Evolutionary conservation across 176 grass and related monocot species (phyloP).

Genomic region (Urochloa ruziziensis): DNA sequence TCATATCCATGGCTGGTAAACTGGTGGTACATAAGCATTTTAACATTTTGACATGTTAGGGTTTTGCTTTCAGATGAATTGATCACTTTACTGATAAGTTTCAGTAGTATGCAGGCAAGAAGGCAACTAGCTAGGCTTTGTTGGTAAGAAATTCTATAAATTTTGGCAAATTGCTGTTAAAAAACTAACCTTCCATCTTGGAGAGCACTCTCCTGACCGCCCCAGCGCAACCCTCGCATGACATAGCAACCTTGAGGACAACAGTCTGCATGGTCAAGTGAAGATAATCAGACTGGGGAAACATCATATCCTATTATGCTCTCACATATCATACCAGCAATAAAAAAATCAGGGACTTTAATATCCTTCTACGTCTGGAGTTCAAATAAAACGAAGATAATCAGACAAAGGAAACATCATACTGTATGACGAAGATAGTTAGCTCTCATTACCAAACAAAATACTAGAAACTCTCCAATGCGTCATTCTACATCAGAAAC

Average conservation of each 20-base stretch:
- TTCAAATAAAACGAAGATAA: neutral
- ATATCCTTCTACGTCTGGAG: neutral
- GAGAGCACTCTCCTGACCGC: slow-evolving; percentile 72
- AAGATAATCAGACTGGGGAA: neutral
- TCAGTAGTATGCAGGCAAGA: neutral
- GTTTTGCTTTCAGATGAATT: neutral
- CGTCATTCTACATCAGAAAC: neutral
- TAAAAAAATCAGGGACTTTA: neutral
- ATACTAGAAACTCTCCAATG: neutral
- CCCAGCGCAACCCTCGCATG: slow-evolving; percentile 74
- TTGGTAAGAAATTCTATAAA: neutral
- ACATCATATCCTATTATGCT: neutral
- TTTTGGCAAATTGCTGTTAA: neutral
- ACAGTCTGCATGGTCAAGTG: slow-evolving; percentile 52
- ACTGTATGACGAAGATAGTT: neutral
- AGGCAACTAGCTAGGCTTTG: neutral
- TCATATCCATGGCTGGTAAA: neutral
- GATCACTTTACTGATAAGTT: neutral
- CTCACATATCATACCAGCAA: neutral
- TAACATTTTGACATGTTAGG: neutral
- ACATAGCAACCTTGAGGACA: slow-evolving; percentile 85
- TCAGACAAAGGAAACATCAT: neutral
- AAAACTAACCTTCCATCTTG: slow-evolving; percentile 75
- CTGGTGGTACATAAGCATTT: neutral
- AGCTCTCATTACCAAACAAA: neutral